Evolutionary conservation across 768 basidiomycete species (phyloP).

Genomic region (Candolleomyces eurysporus): DNA sequence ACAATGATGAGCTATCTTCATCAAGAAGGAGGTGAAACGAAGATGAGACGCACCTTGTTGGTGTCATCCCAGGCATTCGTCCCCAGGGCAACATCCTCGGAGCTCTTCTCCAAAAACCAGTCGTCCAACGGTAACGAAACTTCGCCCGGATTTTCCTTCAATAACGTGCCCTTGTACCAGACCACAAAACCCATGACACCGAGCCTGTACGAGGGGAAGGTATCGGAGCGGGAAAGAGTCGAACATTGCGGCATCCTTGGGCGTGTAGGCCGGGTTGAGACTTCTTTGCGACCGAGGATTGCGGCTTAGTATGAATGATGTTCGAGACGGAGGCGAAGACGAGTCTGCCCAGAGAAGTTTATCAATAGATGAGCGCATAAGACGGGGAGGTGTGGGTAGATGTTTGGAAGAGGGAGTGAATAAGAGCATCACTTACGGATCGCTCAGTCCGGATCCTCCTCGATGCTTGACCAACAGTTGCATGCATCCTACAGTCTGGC

Average conservation of each 20-base stretch:
- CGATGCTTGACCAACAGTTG: slow-evolving; percentile 63
- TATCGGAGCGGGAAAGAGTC: slow-evolving; percentile 81
- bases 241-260: slow-evolving; percentile 74
- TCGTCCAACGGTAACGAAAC: slow-evolving; percentile 72
- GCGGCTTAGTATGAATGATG: slow-evolving; percentile 41
- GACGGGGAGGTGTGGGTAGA: neutral
- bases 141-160: slow-evolving; percentile 95
- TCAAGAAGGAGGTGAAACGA: neutral
- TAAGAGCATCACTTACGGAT: slow-evolving; percentile 56
- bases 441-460: slow-evolving; percentile 54
- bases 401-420: neutral
- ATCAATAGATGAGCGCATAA: neutral
- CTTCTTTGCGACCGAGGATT: slow-evolving; percentile 78
- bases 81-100: slow-evolving; percentile 10
- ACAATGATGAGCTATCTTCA: slow-evolving; percentile 1
- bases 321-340: slow-evolving; percentile 64
- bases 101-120: slow-evolving; percentile 61
- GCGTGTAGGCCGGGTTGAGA: slow-evolving; percentile 65
- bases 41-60: slow-evolving; percentile 54
- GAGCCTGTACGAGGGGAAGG: slow-evolving; percentile 66
- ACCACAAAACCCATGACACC: slow-evolving; percentile 81
- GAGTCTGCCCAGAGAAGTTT: slow-evolving; percentile 44
- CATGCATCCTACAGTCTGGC: slow-evolving; percentile 69
- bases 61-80: slow-evolving; percentile 56
- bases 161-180: slow-evolving; percentile 91